Evolutionary conservation across 352 stramenopile genomes (phyloP), one percentile per base, ranked within the genome.

Genomic region (Globisporangium iwayamae): DNA sequence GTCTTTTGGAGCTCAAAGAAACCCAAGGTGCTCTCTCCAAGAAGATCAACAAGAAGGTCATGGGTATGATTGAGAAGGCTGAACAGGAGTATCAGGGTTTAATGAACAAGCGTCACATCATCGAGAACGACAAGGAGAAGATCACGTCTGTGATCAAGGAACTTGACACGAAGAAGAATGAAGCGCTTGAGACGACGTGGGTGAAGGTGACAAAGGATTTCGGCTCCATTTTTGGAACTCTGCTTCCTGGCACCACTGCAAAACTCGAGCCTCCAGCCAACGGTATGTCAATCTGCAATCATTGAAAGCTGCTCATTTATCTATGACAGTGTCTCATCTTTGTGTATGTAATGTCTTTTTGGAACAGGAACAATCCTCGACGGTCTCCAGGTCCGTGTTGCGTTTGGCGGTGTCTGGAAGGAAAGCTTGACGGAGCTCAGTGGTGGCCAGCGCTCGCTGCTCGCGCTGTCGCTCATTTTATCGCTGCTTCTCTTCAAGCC

Each of bases 31-130:
- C 81, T 46, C 72, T 99, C 50, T 96, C 81, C 0, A 98, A 98
- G 71, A 99, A 99, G 69, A 98, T 99, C 65, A 99, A 99, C 82
- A 99, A 99, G 74, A 99, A 99, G 69, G 97, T 99, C 5, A 99
- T 99, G 96, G 97, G 95, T 38, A 99, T 99, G 96, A 99, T 99
- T 72, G 98, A 99, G 59, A 99, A 99, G 80, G 97, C 97, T 0
- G 97, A 99, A 76, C 87, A 96, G 53, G 97, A 99, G 72, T 99
- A 99, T 76, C 95, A 98, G 51, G 96, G 98, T 14, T 80, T 99
- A 61, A 95, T 98, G 73, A 91, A 97, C 67, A 99, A 99, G 79
- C 86, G 89, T 11, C 91, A 98, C 65, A 98, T 99, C 64, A 98
- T 99, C 53, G 97, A 99, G 68, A 99, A 99, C 48, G 97, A 99